A percentile compares a stretch with the other conserved stretches of the same genome.
phyloP scores from a whole-genome alignment of 345 rosid species.

The Ceriops decandra region DNA sequence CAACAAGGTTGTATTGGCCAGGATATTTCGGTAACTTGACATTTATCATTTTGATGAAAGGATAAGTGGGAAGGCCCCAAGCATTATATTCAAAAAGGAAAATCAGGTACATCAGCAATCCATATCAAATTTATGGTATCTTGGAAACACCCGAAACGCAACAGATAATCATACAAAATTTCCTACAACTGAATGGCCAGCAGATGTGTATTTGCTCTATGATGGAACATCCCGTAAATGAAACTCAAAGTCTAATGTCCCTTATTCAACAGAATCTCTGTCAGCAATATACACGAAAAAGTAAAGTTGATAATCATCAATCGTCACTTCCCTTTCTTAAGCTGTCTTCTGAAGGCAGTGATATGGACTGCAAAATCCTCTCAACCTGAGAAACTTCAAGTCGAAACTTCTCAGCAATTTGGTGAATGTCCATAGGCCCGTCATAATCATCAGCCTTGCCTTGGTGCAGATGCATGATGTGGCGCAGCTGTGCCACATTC shows the following conservation, averaged over 20 bases:
- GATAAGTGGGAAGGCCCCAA: not conserved
- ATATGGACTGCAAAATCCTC: slow-evolving; percentile 48
- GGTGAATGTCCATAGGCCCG: slow-evolving; percentile 55
- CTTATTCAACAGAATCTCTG: slow-evolving; percentile 25
- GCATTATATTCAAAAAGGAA: not conserved
- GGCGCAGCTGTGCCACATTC: slow-evolving; percentile 68
- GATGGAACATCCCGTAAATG: not conserved
- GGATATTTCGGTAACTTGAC: not conserved
- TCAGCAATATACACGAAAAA: slow-evolving; percentile 2
- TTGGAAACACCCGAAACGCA: not conserved
- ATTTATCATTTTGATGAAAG: not conserved
- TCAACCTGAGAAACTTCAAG: slow-evolving; percentile 59
- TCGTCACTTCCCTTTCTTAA: slow-evolving; percentile 20
- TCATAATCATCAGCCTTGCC: slow-evolving; percentile 74
- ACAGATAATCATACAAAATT: slow-evolving; percentile 3
- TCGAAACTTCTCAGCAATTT: slow-evolving; percentile 64
- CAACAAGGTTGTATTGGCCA: not conserved
- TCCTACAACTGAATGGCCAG: not conserved
- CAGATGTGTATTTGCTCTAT: not conserved
- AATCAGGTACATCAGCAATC: not conserved
- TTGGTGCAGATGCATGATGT: slow-evolving; percentile 63
- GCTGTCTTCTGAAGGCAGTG: slow-evolving; percentile 64
- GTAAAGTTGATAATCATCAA: slow-evolving; percentile 5
- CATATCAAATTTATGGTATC: not conserved
- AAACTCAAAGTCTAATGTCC: not conserved